Base-by-base conservation (phyloP, 1,139 yeast genomes). In the Cylindricascospora bacillispora region DNA sequence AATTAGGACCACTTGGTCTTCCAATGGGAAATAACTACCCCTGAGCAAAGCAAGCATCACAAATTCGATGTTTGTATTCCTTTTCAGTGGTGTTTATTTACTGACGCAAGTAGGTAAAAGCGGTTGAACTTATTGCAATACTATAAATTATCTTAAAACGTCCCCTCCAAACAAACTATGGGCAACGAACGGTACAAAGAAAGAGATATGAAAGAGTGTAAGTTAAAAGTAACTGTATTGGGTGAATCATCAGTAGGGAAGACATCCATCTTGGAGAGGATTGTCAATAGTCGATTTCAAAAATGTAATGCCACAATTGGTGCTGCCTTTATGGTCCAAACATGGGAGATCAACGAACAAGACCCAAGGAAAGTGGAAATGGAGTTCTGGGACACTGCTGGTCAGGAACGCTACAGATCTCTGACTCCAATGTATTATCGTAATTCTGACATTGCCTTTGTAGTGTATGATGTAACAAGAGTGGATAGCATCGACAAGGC, bases 231-330 rank as follows among this genome's bases (percentile, higher is more conserved):
- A 30, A 98, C 86, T 3, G 68, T 86, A 24, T 64, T 86, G 13
- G 82, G 97, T 6, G 98, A 89, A 54, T 89, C 95, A 2, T 95
- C 97, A 1, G 98, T 89, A 25, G 98, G 98, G 30, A 89, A 89
- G 52, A 67, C 70, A 5, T 83, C 95, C 1, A 71, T 89, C 13
- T 97, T 89, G 13, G 79, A 83, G 45, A 66, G 97, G 44, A 86
- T 86, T 52, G 94, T 85, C 14, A 81, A 86, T 41, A 89, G 86
- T 47, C 80, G 86, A 25, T 89, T 89, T 54, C 93, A 83, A 44
- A 93, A 82, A 47, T 71, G 78, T 60, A 70, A 95, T 49, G 97
- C 92, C 52, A 89, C 97, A 3, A 89, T 89, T 36, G 97, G 97
- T 4, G 98, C 98, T 2, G 98, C 98, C 3, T 89, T 86, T 54